Evolutionary conservation across 2,329 filamentous ascomycete genomes (phyloP), one percentile per base, ranked within the genome.

Genomic region (Pezicula neosporulosa): DNA sequence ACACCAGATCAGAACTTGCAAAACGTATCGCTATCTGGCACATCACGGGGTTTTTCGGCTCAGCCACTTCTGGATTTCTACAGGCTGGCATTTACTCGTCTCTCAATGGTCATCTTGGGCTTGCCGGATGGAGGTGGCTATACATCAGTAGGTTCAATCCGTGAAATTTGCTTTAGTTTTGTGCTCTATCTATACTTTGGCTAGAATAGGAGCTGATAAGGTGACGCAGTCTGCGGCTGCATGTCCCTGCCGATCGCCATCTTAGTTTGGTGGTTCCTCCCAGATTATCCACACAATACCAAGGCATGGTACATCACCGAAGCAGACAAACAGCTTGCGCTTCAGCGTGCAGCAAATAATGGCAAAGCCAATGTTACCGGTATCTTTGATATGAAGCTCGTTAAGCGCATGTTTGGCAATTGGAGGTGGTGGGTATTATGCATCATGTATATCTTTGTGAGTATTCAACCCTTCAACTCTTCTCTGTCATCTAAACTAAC

Each of bases 11-110:
- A 21, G 80, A 83, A 62, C 74, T 84, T 0, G 81, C 78, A 4
- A 84, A 83, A 63, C 73, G 81, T 4, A 78, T 72, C 27, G 80
- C 77, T 8, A 76, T 85, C 44, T 83, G 83, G 61, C 81, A 78
- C 16, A 1, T 74, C 77, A 2, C 78, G 76, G 2, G 80, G 78
- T 0, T 69, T 82, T 3, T 78, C 77, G 0, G 81, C 80, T 0
- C 81, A 75, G 0, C 77, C 84, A 35, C 72, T 78, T 85, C 46
- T n/a, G 81, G 81, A 3, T 81, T 82, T 62, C 77, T 85, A 53
- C 80, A 84, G 63, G 77, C 75, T 0, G 57, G 49, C 7, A 50
- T 57, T 3, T 57, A 61, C 38, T 44, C 47, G 35, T 47, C 38
- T 3, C 37, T 61, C 6, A 63, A 66, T 16, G 69, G 68, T n/a